Evolutionary conservation across 345 rosid genomes (phyloP).

Genomic region (Nasturtium officinale): DNA sequence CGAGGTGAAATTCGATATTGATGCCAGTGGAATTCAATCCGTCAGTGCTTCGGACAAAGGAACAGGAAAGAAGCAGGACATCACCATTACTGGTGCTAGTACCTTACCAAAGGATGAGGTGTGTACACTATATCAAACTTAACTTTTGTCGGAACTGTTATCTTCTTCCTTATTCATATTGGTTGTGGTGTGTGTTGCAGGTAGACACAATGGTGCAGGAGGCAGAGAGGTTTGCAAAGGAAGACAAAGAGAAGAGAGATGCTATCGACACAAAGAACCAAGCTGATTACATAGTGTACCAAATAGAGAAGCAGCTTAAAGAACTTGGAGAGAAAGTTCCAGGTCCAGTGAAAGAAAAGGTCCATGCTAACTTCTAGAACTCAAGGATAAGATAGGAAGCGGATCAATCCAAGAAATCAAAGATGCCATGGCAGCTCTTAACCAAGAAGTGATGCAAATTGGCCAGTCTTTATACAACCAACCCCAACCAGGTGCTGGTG

Average conservation of each 20-base stretch:
- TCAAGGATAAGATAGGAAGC: slow-evolving; percentile 68
- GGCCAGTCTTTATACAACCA: slow-evolving; percentile 94
- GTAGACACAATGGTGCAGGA: slow-evolving; percentile 87
- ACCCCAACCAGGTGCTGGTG: slow-evolving; percentile 60
- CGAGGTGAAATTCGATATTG: slow-evolving; percentile 91
- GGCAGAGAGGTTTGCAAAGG: slow-evolving; percentile 84
- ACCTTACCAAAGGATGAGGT: slow-evolving; percentile 97
- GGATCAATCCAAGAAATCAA: slow-evolving; percentile 79
- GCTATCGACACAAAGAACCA: slow-evolving; percentile 97
- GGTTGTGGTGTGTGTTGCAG: slow-evolving; percentile 47
- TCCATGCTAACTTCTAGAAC: slow-evolving; percentile 79
- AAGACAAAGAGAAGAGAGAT: slow-evolving; percentile 94
- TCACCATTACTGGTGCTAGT: slow-evolving; percentile 94
- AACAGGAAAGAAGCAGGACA: slow-evolving; percentile 91
- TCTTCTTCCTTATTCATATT: background rate
- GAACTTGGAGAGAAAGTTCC: slow-evolving; percentile 96
- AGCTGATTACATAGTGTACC: slow-evolving; percentile 89
- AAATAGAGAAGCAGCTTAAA: slow-evolving; percentile 93
- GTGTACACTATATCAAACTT: slow-evolving; percentile 1
- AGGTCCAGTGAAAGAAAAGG: slow-evolving; percentile 85
- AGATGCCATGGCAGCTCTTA: slow-evolving; percentile 82
- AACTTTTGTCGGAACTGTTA: background rate
- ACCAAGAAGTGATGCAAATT: slow-evolving; percentile 95
- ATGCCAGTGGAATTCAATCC: slow-evolving; percentile 93
- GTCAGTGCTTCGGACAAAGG: slow-evolving; percentile 88